phyloP scores from a whole-genome alignment of 164 flowering plant genomes.

The Tetracentron sinense region DNA sequence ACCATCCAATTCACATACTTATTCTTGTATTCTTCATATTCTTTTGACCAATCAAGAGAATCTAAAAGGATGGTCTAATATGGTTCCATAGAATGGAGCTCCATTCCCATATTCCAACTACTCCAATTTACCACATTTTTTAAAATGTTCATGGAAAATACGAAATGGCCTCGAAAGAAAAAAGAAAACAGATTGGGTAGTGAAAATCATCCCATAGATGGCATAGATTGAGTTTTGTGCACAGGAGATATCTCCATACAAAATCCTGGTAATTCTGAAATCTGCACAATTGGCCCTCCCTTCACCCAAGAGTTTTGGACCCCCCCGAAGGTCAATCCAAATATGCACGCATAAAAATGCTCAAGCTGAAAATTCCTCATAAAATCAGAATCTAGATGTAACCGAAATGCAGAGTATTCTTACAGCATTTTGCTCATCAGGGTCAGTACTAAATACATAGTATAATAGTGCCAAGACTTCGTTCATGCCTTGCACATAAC shows the following conservation, averaged over 20 bases:
- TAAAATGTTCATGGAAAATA: too few species aligned
- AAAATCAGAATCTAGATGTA: not conserved
- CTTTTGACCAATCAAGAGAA: not conserved
- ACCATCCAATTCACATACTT: too few species aligned
- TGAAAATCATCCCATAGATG: not conserved
- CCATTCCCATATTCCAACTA: too few species aligned
- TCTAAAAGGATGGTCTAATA: too few species aligned
- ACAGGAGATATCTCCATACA: not conserved
- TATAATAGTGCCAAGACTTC: conserved; percentile 72
- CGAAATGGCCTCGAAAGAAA: too few species aligned
- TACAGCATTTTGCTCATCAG: conserved; percentile 51
- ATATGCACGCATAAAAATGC: not conserved
- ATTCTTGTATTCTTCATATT: not conserved
- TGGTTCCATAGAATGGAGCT: not conserved
- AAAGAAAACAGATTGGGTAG: too few species aligned
- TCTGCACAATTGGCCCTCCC: not conserved
- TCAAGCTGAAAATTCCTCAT: not conserved
- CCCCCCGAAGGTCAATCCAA: not conserved
- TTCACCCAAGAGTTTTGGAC: not conserved
- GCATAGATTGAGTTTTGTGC: not conserved
- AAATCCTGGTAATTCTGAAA: not conserved
- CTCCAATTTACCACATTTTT: not conserved
- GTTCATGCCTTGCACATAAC: conserved; percentile 84
- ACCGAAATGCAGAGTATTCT: conserved; percentile 22
- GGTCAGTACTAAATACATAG: conserved; percentile 53